These are phyloP conservation scores for Pulicaria dysenterica DNA, from an alignment of 129 eudicot species.

Conservation along the genomic window DNA sequence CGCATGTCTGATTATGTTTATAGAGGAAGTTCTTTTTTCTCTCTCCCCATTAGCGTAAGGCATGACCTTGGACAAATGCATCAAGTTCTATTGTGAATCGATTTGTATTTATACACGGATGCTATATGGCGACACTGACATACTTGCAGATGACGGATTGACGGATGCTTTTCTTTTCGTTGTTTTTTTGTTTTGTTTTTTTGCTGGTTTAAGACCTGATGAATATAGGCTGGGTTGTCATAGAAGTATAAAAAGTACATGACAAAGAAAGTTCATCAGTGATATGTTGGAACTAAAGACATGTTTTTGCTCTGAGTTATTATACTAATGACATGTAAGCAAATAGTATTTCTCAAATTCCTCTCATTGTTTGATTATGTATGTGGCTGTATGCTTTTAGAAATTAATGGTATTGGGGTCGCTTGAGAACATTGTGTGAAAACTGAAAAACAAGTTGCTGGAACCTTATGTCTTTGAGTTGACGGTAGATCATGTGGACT, in stretches of 20 bases:
- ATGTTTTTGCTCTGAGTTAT: conserved; percentile 4
- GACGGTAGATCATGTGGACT: not conserved
- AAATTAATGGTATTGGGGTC: not conserved
- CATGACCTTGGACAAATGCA: conserved; percentile 2
- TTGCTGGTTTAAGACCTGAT: too few species aligned
- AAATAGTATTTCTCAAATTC: not conserved
- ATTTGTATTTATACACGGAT: not conserved
- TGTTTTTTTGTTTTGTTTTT: too few species aligned
- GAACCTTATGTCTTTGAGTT: conserved; percentile 1
- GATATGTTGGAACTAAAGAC: not conserved
- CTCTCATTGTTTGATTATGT: too few species aligned
- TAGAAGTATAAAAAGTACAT: too few species aligned
- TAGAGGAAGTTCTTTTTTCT: not conserved
- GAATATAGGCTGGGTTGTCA: too few species aligned
- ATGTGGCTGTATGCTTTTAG: too few species aligned
- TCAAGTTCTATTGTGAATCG: conserved; percentile 11
- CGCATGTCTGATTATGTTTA: conserved; percentile 20
- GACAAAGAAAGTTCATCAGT: not conserved
- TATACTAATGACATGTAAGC: not conserved
- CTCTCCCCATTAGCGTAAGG: not conserved
- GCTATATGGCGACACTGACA: conserved; percentile 8
- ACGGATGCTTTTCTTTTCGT: not conserved
- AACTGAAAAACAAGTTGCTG: not conserved
- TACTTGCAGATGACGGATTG: conserved; percentile 2
- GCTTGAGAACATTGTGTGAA: conserved; percentile 3